Conservation (phyloP, 345 rosid genomes). For the Eucalyptus erythrocorys region DNA sequence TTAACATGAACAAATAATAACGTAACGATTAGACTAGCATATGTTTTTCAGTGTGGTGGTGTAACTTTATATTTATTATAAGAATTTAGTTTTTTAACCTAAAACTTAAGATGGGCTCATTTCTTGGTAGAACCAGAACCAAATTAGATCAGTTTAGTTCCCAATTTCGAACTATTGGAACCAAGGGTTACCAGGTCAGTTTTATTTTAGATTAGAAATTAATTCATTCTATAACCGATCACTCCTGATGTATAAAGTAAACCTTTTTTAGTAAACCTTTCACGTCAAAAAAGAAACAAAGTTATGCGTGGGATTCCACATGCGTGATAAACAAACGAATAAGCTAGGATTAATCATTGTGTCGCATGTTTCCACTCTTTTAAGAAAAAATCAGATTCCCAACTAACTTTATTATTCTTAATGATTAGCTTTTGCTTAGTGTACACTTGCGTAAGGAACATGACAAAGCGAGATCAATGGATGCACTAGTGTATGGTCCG, state of each 20-base stretch:
- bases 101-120: not conserved
- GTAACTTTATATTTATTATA: not conserved
- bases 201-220: not conserved
- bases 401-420: not conserved
- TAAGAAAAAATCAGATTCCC: not conserved
- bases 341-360: not conserved
- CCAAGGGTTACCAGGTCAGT: rapidly evolving
- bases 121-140: not conserved
- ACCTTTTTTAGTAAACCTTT: not conserved
- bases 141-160: not conserved
- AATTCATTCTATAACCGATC: not conserved
- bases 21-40: not conserved
- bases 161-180: not conserved
- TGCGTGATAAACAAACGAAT: not conserved
- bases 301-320: not conserved
- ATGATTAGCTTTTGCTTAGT: not conserved
- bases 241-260: not conserved
- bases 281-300: not conserved
- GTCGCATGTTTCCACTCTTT: not conserved
- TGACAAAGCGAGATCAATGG: not conserved
- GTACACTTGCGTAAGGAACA: not conserved
- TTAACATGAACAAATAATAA: not conserved
- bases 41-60: not conserved
- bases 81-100: not conserved
- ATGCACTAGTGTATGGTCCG: too few relatives aligned